phyloP scores from a whole-genome alignment of 495 filamentous ascomycete genomes.

The Neurospora sp. region DNA sequence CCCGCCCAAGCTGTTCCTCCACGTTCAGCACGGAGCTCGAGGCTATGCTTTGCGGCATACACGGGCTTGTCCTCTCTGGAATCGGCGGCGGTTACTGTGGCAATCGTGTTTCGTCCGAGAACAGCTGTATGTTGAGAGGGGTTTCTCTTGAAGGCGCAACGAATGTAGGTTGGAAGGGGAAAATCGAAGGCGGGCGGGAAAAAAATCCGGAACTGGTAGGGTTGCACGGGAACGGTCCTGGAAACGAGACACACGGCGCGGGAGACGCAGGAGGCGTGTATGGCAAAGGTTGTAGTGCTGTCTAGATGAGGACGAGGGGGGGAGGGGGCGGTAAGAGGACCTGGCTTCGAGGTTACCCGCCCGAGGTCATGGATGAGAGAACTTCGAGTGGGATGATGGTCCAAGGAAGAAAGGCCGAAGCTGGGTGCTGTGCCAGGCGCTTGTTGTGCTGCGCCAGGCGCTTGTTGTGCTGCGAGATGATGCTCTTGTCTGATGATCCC shows the following conservation, averaged over 20 bases:
- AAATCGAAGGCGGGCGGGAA: conserved; percentile 15
- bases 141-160: not conserved
- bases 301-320: conserved; percentile 6
- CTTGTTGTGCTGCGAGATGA: conserved; percentile 23
- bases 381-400: conserved; percentile 2
- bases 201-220: conserved; percentile 18
- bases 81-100: conserved; percentile 1
- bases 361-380: conserved; percentile 12
- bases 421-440: conserved; percentile 18
- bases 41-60: conserved; percentile 15
- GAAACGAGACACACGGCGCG: conserved; percentile 24
- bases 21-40: conserved; percentile 24
- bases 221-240: conserved; percentile 16
- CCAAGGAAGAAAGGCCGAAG: not conserved
- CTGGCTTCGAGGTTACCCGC: conserved; percentile 15
- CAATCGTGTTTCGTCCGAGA: conserved; percentile 9
- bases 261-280: conserved; percentile 23
- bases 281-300: conserved; percentile 4
- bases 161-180: not conserved
- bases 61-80: not conserved
- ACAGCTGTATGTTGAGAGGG: not conserved
- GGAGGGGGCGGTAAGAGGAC: conserved; percentile 22
- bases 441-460: conserved; percentile 24
- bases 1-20: conserved; percentile 29
- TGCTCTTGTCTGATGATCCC: not conserved